Conservation (phyloP, 139 green algal species). For the Raphidocelis subcapitata region DNA sequence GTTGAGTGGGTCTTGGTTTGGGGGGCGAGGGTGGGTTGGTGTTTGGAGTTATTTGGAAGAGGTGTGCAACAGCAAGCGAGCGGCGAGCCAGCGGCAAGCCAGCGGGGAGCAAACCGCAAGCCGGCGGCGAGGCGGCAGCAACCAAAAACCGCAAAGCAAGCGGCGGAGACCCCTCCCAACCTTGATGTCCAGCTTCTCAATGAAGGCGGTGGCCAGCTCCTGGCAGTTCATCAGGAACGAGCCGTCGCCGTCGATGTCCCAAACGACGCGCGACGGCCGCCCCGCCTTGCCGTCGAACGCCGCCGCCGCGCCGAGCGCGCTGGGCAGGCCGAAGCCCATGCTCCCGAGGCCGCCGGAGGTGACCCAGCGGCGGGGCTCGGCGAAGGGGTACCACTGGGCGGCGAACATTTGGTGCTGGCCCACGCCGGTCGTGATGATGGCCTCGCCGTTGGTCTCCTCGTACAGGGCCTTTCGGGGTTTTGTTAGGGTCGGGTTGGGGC, state of each 20-base stretch:
- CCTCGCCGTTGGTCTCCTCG: conserved; percentile 94
- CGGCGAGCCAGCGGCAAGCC: too few species aligned
- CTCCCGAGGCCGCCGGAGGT: conserved; percentile 92
- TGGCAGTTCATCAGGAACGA: conserved; percentile 98
- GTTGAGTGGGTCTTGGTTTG: too few species aligned
- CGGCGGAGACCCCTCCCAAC: background rate
- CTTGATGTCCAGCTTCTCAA: conserved; percentile 95
- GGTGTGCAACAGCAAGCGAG: too few species aligned
- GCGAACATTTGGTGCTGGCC: conserved; percentile 99
- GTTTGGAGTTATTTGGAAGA: too few species aligned
- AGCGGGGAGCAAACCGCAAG: too few species aligned
- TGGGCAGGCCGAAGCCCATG: conserved; percentile 99
- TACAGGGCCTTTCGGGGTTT: conserved; percentile 67
- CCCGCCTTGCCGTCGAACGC: conserved; percentile 81
- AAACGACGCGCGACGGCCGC: conserved; percentile 58
- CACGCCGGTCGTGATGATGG: conserved; percentile 97
- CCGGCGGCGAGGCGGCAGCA: too few species aligned
- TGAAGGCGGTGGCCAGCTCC: conserved; percentile 93
- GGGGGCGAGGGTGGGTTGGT: too few species aligned
- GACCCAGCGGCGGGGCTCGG: conserved; percentile 75
- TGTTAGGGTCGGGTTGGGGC: background rate
- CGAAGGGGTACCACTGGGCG: conserved; percentile 86
- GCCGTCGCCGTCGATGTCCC: conserved; percentile 99
- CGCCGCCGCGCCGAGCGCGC: conserved; percentile 87
- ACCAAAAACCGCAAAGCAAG: too few species aligned